A percentile compares a stretch with the other conserved stretches of the same genome.
These are phyloP conservation scores for Heimioporus sp. DNA, from an alignment of 768 basidiomycete genomes.

Conservation along the genomic window DNA sequence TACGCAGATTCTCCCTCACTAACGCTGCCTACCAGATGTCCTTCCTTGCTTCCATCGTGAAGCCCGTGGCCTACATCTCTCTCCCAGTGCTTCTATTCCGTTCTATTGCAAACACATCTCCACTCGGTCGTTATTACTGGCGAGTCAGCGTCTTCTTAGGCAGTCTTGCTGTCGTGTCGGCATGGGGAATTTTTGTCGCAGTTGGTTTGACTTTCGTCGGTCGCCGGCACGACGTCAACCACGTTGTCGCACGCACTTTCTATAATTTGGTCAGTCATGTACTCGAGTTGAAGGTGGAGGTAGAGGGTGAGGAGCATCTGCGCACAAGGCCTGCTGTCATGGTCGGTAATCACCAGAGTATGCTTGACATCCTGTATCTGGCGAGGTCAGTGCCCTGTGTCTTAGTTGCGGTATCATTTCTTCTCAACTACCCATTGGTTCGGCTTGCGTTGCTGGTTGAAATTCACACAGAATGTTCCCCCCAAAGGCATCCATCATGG, in stretches of 20 bases:
- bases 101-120: slow-evolving; percentile 53
- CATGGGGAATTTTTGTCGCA: slow-evolving; percentile 68
- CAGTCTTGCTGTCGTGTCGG: slow-evolving; percentile 65
- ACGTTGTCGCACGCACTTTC: slow-evolving; percentile 80
- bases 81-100: slow-evolving; percentile 68
- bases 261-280: slow-evolving; percentile 62
- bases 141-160: slow-evolving; percentile 71
- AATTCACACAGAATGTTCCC: slow-evolving; percentile 69
- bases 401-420: slow-evolving; percentile 11
- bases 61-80: slow-evolving; percentile 74
- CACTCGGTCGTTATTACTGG: slow-evolving; percentile 67
- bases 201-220: slow-evolving; percentile 66
- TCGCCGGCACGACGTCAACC: slow-evolving; percentile 76
- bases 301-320: slow-evolving; percentile 88
- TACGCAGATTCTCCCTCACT: slow-evolving; percentile 4
- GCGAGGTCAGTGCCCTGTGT: slow-evolving; percentile 56
- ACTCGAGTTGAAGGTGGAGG: slow-evolving; percentile 64
- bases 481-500: slow-evolving; percentile 79
- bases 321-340: slow-evolving; percentile 68
- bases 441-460: slow-evolving; percentile 4
- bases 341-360: slow-evolving; percentile 91
- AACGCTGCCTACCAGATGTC: slow-evolving; percentile 48
- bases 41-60: slow-evolving; percentile 56
- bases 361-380: slow-evolving; percentile 82
- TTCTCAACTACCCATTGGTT: slow-evolving; percentile 4